These are phyloP conservation scores for Trichaptum fuscoviolaceum DNA, from an alignment of 768 basidiomycete genomes.

Conservation along the genomic window DNA sequence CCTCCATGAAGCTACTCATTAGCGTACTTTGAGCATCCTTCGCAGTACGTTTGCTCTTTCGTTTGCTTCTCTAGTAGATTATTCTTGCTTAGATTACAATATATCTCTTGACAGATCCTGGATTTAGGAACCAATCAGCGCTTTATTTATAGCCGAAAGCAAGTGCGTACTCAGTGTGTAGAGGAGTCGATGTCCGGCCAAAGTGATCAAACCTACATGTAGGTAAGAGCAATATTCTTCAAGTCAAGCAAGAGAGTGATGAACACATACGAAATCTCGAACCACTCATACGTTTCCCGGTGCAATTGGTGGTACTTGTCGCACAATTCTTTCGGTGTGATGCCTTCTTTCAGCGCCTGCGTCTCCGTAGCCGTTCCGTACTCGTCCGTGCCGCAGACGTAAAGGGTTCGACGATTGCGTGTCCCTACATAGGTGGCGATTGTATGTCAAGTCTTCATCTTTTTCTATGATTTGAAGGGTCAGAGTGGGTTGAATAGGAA, in stretches of 20 bases:
- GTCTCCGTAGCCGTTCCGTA: constrained; percentile 99
- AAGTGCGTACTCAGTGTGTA: constrained; percentile 74
- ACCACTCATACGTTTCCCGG: constrained; percentile 94
- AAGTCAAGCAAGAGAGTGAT: neutral
- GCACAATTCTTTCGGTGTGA: constrained; percentile 76
- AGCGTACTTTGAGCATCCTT: constrained; percentile 76
- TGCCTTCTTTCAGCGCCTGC: constrained; percentile 84
- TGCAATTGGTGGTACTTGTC: constrained; percentile 90
- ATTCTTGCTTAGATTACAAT: constrained; percentile 76
- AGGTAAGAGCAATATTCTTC: neutral
- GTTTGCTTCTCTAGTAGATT: constrained; percentile 74
- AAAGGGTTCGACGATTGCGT: constrained; percentile 84
- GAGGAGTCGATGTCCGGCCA: constrained; percentile 86
- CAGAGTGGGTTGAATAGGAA: neutral
- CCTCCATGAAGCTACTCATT: neutral
- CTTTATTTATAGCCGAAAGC: neutral
- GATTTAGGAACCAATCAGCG: neutral
- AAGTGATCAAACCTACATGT: constrained; percentile 83
- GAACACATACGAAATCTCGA: constrained; percentile 75
- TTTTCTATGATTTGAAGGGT: neutral
- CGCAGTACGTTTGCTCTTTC: constrained; percentile 92
- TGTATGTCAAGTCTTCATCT: neutral
- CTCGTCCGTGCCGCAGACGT: constrained; percentile 97
- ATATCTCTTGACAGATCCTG: constrained; percentile 90
- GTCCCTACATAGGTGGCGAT: constrained; percentile 37